Base-by-base conservation (phyloP, 352 stramenopile species). In the Globisporangium parvum region DNA sequence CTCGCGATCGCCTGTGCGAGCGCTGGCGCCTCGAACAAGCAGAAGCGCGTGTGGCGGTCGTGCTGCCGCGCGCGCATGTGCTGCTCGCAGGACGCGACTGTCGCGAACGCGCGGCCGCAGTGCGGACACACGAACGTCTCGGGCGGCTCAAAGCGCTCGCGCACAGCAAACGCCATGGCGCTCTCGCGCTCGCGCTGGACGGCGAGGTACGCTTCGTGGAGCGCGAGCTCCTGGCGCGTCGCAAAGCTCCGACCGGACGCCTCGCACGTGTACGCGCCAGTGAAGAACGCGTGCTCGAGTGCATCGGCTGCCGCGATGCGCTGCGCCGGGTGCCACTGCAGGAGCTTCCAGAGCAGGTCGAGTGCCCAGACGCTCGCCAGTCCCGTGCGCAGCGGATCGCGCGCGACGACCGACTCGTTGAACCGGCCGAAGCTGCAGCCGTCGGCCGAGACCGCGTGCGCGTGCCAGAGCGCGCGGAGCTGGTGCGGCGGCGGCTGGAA, bases 281-380 rank as follows among this genome's bases (percentile, higher is more conserved):
- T 68, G 50, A 97, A 97, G 55, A 92, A 96, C 9, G 87, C 83
- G 59, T 97, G 88, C 46, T 87, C 57, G 17, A 97, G 62, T 17
- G 88, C 87, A 8, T 93, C 77, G 6, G 65, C 45, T 0, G 81
- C 77, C 24, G 72, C 71, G 35, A 98, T 95, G 24, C 96, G 77
- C 44, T 98, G 73, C 12, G 68, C 69, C 14, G 96, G 93, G 73
- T 98, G 75, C 86, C 87, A 98, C 31, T 95, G 86, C 23, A 99
- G 76, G 40, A 99, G 66, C 35, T 87, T 80, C 84, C 87, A 98
- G 57, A 99, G 89, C 23, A 99, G 70, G 74, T 98, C 86, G 21
- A 98, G 69, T 1, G 80, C 80, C 65, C 68, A 93, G 0, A 56
- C 51, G 48, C 90, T 74, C 62, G 89, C 73, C 47, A 98, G 90